These are phyloP conservation scores for Sporodiniella umbellata DNA, from an alignment of 371 early-diverging fungal species.

Conservation along the genomic window DNA sequence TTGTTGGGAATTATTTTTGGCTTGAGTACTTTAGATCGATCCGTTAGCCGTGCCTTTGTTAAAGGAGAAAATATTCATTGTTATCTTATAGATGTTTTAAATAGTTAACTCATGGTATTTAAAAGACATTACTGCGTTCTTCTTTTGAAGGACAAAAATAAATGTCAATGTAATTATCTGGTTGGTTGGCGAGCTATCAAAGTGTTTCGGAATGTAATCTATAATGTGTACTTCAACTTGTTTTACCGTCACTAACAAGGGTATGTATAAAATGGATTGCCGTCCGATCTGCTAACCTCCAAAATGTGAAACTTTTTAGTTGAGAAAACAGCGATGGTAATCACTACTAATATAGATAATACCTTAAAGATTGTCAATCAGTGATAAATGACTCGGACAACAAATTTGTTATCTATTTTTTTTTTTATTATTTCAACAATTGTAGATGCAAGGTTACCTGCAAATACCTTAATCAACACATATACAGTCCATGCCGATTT, in stretches of 20 bases:
- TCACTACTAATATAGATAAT: constrained; percentile 1
- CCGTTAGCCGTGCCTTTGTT: neutral
- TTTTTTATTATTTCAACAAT: constrained; percentile 12
- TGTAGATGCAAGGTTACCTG: constrained; percentile 9
- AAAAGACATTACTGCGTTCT: neutral
- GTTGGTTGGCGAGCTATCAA: neutral
- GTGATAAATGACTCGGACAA: constrained; percentile 2
- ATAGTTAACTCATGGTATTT: constrained; percentile 1
- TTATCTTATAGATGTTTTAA: constrained; percentile 6
- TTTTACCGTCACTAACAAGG: constrained; percentile 4
- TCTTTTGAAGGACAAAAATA: neutral
- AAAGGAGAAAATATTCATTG: constrained; percentile 4
- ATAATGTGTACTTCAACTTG: neutral
- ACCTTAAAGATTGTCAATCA: neutral
- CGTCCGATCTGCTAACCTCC: constrained; percentile 1
- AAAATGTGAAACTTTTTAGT: constrained; percentile 6
- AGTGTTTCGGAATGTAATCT: neutral
- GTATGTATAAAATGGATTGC: constrained; percentile 2
- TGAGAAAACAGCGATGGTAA: constrained; percentile 4
- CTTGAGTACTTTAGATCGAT: constrained; percentile 1
- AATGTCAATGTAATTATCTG: neutral
- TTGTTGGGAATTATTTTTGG: constrained; percentile 1
- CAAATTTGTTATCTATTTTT: constrained; percentile 4
- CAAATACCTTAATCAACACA: constrained; percentile 8
- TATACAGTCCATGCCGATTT: too few species aligned